Conservation (phyloP, 305 asterid genomes). For the Ruellia speciosa region DNA sequence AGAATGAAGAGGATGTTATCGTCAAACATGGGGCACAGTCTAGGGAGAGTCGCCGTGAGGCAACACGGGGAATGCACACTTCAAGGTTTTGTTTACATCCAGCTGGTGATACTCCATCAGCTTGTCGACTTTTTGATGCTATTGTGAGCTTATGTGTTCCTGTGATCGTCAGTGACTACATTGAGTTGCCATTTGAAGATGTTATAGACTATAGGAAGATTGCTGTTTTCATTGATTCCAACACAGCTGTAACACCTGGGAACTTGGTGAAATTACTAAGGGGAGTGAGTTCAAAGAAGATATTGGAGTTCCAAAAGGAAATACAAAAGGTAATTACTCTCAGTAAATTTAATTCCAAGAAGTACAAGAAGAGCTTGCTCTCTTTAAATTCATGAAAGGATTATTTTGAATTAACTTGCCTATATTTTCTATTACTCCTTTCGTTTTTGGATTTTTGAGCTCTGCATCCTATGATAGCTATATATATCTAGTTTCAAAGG, state of each 20-base stretch:
- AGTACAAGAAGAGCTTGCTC: neutral
- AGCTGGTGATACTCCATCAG: conserved; percentile 99
- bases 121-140: conserved; percentile 96
- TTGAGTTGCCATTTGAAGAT: conserved; percentile 95
- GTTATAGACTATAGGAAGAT: conserved; percentile 79
- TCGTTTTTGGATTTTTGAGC: too few relatives aligned
- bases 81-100: conserved; percentile 93
- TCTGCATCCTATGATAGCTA: too few relatives aligned
- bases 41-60: conserved; percentile 89
- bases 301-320: conserved; percentile 74
- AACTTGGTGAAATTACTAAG: conserved; percentile 67
- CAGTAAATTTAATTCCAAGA: neutral
- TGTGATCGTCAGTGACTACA: conserved; percentile 75
- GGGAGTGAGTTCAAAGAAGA: conserved; percentile 39
- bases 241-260: conserved; percentile 63
- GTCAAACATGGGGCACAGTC: conserved; percentile 92
- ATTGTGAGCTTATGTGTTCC: conserved; percentile 91
- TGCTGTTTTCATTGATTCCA: conserved; percentile 69
- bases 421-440: too few relatives aligned
- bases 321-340: conserved; percentile 50
- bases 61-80: conserved; percentile 87
- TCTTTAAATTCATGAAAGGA: neutral
- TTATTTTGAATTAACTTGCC: too few relatives aligned
- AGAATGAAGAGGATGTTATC: conserved; percentile 63
- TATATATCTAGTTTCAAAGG: too few relatives aligned